Evolutionary conservation across 2,329 filamentous ascomycete genomes (phyloP).

Genomic region (Claviceps africana): DNA sequence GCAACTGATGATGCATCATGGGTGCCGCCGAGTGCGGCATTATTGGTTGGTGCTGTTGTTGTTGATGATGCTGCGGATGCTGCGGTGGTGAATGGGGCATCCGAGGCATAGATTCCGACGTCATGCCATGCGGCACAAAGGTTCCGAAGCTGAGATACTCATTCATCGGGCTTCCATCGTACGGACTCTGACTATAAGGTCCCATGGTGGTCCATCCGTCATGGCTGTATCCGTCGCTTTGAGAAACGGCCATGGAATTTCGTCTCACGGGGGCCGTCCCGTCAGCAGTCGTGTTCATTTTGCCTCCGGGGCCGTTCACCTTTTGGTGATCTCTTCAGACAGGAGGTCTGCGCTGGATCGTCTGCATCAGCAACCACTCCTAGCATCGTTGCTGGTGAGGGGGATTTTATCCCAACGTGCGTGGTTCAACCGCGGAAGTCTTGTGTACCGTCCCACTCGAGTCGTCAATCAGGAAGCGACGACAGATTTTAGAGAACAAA

Average conservation of each 20-base stretch:
- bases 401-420: background rate
- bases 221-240: constrained; percentile 20
- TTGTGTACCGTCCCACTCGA: background rate
- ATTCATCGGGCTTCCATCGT: constrained; percentile 38
- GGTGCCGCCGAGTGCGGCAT: constrained; percentile 20
- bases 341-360: background rate
- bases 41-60: constrained; percentile 12
- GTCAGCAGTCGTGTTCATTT: constrained; percentile 21
- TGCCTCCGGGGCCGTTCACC: constrained; percentile 7
- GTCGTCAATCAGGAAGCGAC: background rate
- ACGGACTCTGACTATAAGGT: constrained; percentile 49
- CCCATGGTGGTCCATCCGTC: constrained; percentile 43
- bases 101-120: constrained; percentile 34
- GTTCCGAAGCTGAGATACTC: constrained; percentile 46
- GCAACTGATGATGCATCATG: constrained; percentile 45
- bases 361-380: background rate
- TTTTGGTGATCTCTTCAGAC: background rate
- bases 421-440: background rate
- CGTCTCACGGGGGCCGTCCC: constrained; percentile 18
- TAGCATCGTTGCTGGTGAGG: background rate
- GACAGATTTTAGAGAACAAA: background rate
- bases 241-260: constrained; percentile 17
- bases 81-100: constrained; percentile 38
- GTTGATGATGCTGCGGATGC: constrained; percentile 7
- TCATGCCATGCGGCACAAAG: constrained; percentile 41